Conservation (phyloP, 768 basidiomycete genomes). For the Terana coerulea region DNA sequence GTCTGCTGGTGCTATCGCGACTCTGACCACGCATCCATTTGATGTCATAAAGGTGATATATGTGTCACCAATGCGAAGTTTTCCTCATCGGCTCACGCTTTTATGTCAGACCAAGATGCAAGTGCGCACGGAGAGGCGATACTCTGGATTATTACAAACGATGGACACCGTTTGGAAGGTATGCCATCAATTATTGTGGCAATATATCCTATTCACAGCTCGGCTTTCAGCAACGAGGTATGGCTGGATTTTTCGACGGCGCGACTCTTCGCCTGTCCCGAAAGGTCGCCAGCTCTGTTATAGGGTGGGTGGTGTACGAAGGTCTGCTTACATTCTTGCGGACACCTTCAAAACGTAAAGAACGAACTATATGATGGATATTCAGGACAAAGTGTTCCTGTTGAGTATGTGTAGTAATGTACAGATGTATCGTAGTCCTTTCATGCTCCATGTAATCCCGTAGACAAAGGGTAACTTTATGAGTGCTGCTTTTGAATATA, state of each 20-base stretch:
- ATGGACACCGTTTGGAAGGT: conserved; percentile 67
- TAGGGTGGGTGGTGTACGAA: conserved; percentile 92
- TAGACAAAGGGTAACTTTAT: conserved; percentile 26
- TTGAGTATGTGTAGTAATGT: neutral
- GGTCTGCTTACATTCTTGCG: conserved; percentile 59
- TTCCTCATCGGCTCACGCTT: neutral
- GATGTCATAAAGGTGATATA: conserved; percentile 83
- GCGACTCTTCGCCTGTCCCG: conserved; percentile 76
- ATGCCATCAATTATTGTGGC: conserved; percentile 19
- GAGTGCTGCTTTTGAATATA: conserved; percentile 85
- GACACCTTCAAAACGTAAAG: neutral
- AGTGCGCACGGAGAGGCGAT: conserved; percentile 74
- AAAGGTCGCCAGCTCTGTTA: conserved; percentile 85
- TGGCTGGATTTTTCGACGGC: conserved; percentile 83
- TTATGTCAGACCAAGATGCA: conserved; percentile 79
- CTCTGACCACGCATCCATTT: conserved; percentile 85
- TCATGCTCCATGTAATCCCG: neutral
- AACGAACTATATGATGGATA: neutral
- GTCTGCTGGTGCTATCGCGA: conserved; percentile 79
- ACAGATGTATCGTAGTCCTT: conserved; percentile 4
- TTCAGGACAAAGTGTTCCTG: neutral
- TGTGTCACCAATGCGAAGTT: neutral
- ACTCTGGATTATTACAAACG: conserved; percentile 68
- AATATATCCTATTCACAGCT: neutral
- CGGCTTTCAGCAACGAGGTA: conserved; percentile 65